Evolutionary conservation across 768 basidiomycete genomes (phyloP), one percentile per base, ranked within the genome.

Genomic region (Leccinum ochraceum): DNA sequence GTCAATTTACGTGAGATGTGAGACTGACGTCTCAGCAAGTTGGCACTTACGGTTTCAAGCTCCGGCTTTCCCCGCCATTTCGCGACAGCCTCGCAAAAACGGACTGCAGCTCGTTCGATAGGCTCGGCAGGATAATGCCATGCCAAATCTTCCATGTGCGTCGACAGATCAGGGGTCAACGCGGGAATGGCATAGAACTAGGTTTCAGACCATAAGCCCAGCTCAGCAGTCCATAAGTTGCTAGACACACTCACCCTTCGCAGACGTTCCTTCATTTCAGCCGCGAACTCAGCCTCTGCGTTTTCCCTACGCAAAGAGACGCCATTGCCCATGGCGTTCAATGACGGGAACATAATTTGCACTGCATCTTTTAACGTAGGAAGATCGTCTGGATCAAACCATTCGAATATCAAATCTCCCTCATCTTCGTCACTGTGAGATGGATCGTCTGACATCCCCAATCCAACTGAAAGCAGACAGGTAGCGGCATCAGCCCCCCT

Each of bases 1-100:
- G 66, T 50, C 62, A 70, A 26, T 68, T 67, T 73, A 70, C 63
- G 67, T 67, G 69, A 63, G 68, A 60, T 50, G 67, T 65, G 55
- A 61, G 36, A 62, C 57, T 56, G 30, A 13, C 22, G 13, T 34
- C 37, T 16, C 26, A 54, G 30, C 9, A 16, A 42, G 37, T 13
- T 13, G 58, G 55, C 56, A 46, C 74, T 58, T 63, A 90, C 90
- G 3, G 86, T 88, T 74, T 91, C 89, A 8, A 94, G 80, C 66
- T 94, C 92, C 39, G 92, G 92, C 68, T 88, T 90, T 3, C 92
- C 92, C 65, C 91, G 78, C 92, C 92, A 94, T 56, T 82, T 83
- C 1, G 89, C 85, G 49, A 94, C 81, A 37, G 90, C 90, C 69
- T 94, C 92, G 67, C 87, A 92, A 68, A 90, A 94, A 54, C 90